Evolutionary conservation across 352 stramenopile genomes (phyloP), one percentile per base, ranked within the genome.

Genomic region (Globisporangium solare): DNA sequence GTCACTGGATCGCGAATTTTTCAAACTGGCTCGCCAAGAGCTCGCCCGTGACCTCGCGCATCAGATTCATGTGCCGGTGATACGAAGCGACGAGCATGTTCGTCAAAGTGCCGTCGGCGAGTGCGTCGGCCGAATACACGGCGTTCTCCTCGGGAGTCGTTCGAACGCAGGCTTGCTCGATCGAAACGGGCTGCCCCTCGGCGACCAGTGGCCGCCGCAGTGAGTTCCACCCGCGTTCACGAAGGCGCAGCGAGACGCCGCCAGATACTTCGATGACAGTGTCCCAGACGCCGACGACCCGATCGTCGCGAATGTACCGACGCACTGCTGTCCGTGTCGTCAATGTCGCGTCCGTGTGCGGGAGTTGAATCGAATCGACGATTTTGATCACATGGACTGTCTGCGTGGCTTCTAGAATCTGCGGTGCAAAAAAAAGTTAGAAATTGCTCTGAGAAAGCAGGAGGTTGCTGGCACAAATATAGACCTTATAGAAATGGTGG

Each of bases 201-300:
- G 18, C n/a, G 2, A 32, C 32, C 1, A 11, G 42, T 37, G 35
- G 31, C 18, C 42, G 46, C 3, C 70, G 67, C 2, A 73, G 42
- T 17, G 68, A 21, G 41, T 71, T 70, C 64, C 61, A 78, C 6
- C 67, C 67, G 17, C 53, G 59, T 50, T 78, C 67, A 6, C 71
- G 67, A 35, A 78, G 46, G 11, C 52, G 62, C 49, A 75, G 63
- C 11, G 60, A 41, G 39, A 75, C 39, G 3, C 55, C 59, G 13
- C 70, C 70, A 15, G 66, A 54, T 7, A 56, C 68, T 51, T 75
- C 60, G 31, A 75, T 64, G 56, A 71, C 66, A n/a, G 47, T 51
- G 21, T 71, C 68, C 66, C 68, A 79, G 12, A 79, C 60, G 6
- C 68, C 31, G 8, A 68, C 59, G 15, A 63, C 45, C 1, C 61